These are phyloP conservation scores for Apiosordaria backusii DNA, from an alignment of 495 filamentous ascomycete species.

Conservation along the genomic window DNA sequence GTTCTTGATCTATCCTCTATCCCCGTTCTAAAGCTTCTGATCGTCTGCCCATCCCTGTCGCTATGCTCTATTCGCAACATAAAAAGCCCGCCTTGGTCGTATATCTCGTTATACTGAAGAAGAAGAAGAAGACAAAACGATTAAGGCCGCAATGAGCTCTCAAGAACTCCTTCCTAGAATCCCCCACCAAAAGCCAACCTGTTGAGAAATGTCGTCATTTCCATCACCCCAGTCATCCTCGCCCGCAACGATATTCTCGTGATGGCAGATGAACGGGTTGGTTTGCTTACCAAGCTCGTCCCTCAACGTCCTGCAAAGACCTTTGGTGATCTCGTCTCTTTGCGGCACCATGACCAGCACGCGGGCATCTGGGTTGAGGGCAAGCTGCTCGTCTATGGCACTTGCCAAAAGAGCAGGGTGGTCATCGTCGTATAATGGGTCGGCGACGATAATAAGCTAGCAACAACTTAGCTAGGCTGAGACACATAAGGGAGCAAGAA, in stretches of 20 bases:
- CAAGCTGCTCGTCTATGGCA: constrained; percentile 40
- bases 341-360: constrained; percentile 45
- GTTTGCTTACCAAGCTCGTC: constrained; percentile 22
- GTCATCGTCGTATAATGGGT: constrained; percentile 47
- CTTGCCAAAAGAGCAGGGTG: constrained; percentile 43
- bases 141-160: background rate
- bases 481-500: constrained; percentile 9
- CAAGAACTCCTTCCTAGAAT: constrained; percentile 30
- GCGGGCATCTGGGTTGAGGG: constrained; percentile 33
- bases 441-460: constrained; percentile 44
- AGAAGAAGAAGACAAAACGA: background rate
- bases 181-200: constrained; percentile 47
- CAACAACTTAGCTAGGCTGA: background rate
- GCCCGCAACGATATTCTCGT: constrained; percentile 37
- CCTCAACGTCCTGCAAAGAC: constrained; percentile 30
- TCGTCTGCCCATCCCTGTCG: background rate
- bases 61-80: background rate
- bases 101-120: background rate
- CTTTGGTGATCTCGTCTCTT: constrained; percentile 40
- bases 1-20: no score
- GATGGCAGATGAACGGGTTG: constrained; percentile 28
- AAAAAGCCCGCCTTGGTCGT: background rate
- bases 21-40: no score
- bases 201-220: constrained; percentile 31
- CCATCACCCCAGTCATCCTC: constrained; percentile 48